phyloP scores from a whole-genome alignment of 2,329 filamentous ascomycete genomes.

The Sarocladiaceae sp. region DNA sequence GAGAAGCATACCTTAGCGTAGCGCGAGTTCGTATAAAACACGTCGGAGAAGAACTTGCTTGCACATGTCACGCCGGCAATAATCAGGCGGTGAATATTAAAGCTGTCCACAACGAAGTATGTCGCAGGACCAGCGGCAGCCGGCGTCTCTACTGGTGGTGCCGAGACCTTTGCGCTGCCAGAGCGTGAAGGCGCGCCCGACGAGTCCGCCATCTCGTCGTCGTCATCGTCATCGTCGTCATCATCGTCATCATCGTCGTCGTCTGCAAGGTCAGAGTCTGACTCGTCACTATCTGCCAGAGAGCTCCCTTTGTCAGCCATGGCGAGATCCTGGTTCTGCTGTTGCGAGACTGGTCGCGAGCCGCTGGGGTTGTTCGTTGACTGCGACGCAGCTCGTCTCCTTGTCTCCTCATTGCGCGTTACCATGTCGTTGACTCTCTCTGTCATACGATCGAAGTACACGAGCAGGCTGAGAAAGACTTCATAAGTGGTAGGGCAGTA shows the following conservation, averaged over 20 bases:
- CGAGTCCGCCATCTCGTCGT: constrained; percentile 26
- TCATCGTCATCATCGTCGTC: constrained; percentile 32
- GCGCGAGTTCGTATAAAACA: constrained; percentile 98
- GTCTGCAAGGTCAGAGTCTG: constrained; percentile 45
- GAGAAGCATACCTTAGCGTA: constrained; percentile 79
- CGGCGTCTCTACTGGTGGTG: constrained; percentile 20
- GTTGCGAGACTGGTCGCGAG: constrained; percentile 19
- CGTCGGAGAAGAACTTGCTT: constrained; percentile 98
- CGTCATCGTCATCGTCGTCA: constrained; percentile 22
- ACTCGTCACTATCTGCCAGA: constrained; percentile 29
- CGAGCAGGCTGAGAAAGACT: constrained; percentile 88
- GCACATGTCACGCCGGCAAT: constrained; percentile 97
- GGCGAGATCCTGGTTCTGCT: constrained; percentile 20
- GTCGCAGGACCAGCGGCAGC: constrained; percentile 33
- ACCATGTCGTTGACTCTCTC: constrained; percentile 84
- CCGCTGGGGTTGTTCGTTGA: constrained; percentile 8
- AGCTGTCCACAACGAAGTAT: constrained; percentile 93
- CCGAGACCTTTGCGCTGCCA: constrained; percentile 17
- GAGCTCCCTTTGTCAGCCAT: constrained; percentile 25
- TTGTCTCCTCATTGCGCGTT: constrained; percentile 56
- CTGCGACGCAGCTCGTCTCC: constrained; percentile 26
- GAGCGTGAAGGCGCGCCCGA: constrained; percentile 18
- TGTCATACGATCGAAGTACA: constrained; percentile 99
- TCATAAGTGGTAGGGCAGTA: constrained; percentile 99
- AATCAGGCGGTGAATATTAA: constrained; percentile 94